Percentiles rank a stretch among this genome's conserved stretches.
These are phyloP conservation scores for Hypericum androsaemum DNA, from an alignment of 345 rosid species.

Conservation along the genomic window DNA sequence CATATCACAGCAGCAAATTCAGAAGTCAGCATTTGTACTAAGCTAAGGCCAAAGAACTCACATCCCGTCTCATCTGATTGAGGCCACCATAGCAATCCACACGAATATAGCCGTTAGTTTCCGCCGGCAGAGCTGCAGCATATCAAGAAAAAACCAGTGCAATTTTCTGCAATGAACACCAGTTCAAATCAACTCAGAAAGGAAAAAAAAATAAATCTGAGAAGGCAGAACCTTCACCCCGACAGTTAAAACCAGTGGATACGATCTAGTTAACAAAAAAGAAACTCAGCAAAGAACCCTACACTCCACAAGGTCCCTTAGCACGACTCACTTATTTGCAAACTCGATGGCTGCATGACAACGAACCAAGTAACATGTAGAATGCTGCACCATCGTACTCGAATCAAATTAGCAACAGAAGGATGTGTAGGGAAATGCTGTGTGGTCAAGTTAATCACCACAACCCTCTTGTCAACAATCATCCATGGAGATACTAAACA, in stretches of 20 bases:
- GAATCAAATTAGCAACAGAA: no score
- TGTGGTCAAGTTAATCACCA: no score
- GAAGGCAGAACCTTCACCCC: slow-evolving; percentile 14
- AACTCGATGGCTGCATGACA: no score
- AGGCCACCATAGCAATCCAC: slow-evolving; percentile 95
- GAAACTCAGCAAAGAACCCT: no score
- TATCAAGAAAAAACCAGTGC: slow-evolving; percentile 89
- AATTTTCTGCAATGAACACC: slow-evolving; percentile 88
- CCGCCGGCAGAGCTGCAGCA: slow-evolving; percentile 79
- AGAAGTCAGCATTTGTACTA: background rate
- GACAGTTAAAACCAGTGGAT: slow-evolving; percentile 4
- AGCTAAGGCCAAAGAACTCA: slow-evolving; percentile 25
- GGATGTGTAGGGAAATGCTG: no score
- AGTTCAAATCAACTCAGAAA: slow-evolving; percentile 51
- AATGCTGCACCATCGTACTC: no score
- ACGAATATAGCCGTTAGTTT: slow-evolving; percentile 79
- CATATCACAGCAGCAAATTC: slow-evolving; percentile 1
- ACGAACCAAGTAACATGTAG: no score
- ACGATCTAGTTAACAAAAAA: background rate
- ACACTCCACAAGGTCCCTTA: no score
- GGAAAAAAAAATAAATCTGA: slow-evolving; percentile 6
- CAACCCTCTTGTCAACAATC: no score
- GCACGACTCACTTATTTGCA: no score
- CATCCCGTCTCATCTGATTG: slow-evolving; percentile 97
- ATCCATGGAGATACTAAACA: no score